phyloP scores from a whole-genome alignment of 345 rosid genomes.

The Eucalyptus sp. region DNA sequence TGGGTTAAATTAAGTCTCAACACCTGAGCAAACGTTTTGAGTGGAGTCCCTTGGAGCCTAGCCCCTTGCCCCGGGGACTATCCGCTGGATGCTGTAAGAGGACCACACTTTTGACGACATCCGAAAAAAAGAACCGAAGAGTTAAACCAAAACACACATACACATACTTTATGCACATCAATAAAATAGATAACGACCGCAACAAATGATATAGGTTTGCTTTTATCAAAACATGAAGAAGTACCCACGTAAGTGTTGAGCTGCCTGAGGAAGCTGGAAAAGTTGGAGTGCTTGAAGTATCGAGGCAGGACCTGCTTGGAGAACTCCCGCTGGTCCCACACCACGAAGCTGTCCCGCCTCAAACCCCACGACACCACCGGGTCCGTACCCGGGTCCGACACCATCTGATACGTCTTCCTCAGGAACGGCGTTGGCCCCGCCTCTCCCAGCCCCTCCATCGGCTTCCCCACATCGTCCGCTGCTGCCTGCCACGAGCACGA shows the following conservation, averaged over 20 bases:
- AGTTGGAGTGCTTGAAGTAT: constrained; percentile 62
- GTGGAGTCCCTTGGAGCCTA: no score
- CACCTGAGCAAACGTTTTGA: no score
- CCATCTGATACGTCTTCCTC: constrained; percentile 40
- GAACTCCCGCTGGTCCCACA: constrained; percentile 36
- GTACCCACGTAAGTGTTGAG: constrained; percentile 21
- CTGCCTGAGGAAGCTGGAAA: constrained; percentile 37
- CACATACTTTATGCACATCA: no score
- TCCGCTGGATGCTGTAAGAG: no score
- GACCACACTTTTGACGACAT: no score
- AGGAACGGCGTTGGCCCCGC: constrained; percentile 43
- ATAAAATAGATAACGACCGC: no score
- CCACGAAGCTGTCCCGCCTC: constrained; percentile 30
- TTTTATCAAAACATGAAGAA: not conserved
- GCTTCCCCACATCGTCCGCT: constrained; percentile 16
- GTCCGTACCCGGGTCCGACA: constrained; percentile 38
- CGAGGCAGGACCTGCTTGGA: constrained; percentile 34
- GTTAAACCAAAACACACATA: no score
- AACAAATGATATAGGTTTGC: no score
- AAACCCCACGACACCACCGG: constrained; percentile 33
- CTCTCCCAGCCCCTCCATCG: constrained; percentile 45
- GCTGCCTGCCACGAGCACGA: no score
- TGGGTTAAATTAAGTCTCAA: no score
- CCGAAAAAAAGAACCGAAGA: no score
- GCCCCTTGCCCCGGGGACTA: no score